phyloP scores from a whole-genome alignment of 345 rosid species.

The Acer campestre region DNA sequence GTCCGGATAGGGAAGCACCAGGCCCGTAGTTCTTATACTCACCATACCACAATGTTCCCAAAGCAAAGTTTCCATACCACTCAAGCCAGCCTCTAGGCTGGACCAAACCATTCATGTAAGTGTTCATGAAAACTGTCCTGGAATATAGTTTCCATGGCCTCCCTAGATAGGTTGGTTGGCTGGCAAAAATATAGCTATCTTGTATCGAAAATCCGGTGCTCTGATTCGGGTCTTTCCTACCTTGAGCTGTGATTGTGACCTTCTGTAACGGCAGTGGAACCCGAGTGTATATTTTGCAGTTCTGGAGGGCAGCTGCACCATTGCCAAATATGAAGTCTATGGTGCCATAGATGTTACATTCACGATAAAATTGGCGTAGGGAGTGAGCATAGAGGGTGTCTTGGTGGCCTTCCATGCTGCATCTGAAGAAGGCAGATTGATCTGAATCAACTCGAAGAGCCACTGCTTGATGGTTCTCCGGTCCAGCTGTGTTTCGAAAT shows the following conservation, averaged over 20 bases:
- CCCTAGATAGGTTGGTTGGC: conserved; percentile 76
- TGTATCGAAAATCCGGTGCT: conserved; percentile 81
- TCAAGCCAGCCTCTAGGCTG: conserved; percentile 88
- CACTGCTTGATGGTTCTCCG: conserved; percentile 75
- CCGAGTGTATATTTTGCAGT: conserved; percentile 65
- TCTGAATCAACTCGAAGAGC: conserved; percentile 83
- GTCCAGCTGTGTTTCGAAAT: conserved; percentile 78
- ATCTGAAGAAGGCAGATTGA: conserved; percentile 72
- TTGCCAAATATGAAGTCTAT: conserved; percentile 94
- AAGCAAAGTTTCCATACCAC: conserved; percentile 72
- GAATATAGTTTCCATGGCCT: conserved; percentile 91
- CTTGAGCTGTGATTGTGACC: conserved; percentile 83
- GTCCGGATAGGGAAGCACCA: conserved; percentile 46
- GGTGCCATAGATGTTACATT: conserved; percentile 77
- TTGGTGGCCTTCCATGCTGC: conserved; percentile 82
- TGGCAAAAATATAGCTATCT: conserved; percentile 59
- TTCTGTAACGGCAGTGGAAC: conserved; percentile 72
- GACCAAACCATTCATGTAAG: conserved; percentile 61
- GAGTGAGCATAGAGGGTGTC: conserved; percentile 90
- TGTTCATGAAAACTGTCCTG: conserved; percentile 80
- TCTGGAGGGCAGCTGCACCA: conserved; percentile 76
- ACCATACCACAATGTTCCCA: conserved; percentile 77
- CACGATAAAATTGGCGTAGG: conserved; percentile 82
- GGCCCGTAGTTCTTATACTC: conserved; percentile 75
- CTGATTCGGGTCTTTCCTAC: conserved; percentile 64